Evolutionary conservation across 2,329 filamentous ascomycete genomes (phyloP).

Genomic region (Aspergillus pseudoglaucus): DNA sequence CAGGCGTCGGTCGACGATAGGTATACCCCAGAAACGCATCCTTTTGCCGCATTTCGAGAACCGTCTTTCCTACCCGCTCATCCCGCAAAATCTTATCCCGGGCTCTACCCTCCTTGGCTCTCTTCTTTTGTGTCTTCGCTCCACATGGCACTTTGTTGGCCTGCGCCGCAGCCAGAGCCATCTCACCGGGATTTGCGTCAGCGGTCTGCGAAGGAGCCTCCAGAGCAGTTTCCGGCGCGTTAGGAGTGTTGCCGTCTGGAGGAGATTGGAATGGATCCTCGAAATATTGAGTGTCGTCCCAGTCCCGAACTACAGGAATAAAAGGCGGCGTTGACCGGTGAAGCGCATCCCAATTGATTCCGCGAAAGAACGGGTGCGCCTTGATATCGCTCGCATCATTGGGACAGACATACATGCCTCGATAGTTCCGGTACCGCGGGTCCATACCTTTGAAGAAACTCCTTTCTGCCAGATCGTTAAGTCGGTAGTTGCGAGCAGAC

Average conservation of each 20-base stretch:
- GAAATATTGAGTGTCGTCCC: constrained; percentile 82
- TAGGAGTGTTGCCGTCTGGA: neutral
- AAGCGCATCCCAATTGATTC: constrained; percentile 69
- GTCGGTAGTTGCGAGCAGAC: constrained; percentile 66
- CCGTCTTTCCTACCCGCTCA: constrained; percentile 55
- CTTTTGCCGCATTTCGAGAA: constrained; percentile 73
- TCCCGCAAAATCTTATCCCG: constrained; percentile 83
- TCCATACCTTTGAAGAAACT: constrained; percentile 26
- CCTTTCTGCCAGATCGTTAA: constrained; percentile 50
- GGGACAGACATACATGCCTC: constrained; percentile 64
- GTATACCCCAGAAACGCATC: constrained; percentile 87
- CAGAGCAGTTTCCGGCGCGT: neutral
- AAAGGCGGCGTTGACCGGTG: constrained; percentile 70
- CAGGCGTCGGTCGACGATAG: constrained; percentile 52
- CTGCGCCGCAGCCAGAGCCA: neutral
- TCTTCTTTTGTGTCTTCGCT: constrained; percentile 30
- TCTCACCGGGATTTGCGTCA: neutral
- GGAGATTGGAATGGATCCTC: constrained; percentile 45
- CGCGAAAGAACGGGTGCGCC: constrained; percentile 74
- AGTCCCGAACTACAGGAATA: constrained; percentile 61
- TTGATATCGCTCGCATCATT: constrained; percentile 89
- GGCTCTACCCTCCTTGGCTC: constrained; percentile 66
- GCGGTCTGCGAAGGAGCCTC: neutral
- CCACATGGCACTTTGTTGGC: neutral
- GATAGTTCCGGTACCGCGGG: constrained; percentile 34